A percentile compares a stretch with the other conserved stretches of the same genome.
Evolutionary conservation across 208 protist species (phyloP).

Genomic region (Strigomonas galati): DNA sequence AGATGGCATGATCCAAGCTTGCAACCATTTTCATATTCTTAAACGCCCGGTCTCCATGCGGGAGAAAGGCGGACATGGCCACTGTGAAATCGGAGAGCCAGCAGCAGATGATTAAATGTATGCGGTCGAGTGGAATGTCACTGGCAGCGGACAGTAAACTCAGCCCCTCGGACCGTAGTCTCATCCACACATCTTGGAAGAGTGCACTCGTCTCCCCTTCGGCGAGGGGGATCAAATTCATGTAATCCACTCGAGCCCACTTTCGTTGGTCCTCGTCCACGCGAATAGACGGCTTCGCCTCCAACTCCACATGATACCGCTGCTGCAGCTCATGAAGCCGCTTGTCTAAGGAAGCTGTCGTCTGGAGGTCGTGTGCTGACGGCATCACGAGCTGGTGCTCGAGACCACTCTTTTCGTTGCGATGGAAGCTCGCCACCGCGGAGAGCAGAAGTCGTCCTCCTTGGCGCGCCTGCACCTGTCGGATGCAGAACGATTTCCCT

Average conservation of each 20-base stretch:
- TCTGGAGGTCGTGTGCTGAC: not conserved
- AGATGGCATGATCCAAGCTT: constrained; percentile 61
- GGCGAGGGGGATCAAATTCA: too few relatives aligned
- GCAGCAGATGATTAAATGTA: constrained; percentile 37
- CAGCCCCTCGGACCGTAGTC: constrained; percentile 8
- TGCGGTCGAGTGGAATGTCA: constrained; percentile 26
- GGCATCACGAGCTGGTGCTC: constrained; percentile 26
- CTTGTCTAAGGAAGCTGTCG: constrained; percentile 1
- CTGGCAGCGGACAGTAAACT: constrained; percentile 5
- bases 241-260: too few relatives aligned
- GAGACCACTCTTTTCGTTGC: constrained; percentile 16
- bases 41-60: constrained; percentile 22
- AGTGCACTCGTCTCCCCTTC: too few relatives aligned
- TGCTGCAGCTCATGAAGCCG: not conserved
- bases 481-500: constrained; percentile 26
- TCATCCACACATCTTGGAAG: constrained; percentile 27
- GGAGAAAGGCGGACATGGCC: constrained; percentile 27
- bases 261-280: too few relatives aligned
- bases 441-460: constrained; percentile 15
- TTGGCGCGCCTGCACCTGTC: constrained; percentile 27
- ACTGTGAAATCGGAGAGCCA: constrained; percentile 48
- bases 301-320: not conserved
- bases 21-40: constrained; percentile 24
- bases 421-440: constrained; percentile 35
- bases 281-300: too few relatives aligned